phyloP scores from a whole-genome alignment of 495 filamentous ascomycete genomes.

The Usnea hakonensis region DNA sequence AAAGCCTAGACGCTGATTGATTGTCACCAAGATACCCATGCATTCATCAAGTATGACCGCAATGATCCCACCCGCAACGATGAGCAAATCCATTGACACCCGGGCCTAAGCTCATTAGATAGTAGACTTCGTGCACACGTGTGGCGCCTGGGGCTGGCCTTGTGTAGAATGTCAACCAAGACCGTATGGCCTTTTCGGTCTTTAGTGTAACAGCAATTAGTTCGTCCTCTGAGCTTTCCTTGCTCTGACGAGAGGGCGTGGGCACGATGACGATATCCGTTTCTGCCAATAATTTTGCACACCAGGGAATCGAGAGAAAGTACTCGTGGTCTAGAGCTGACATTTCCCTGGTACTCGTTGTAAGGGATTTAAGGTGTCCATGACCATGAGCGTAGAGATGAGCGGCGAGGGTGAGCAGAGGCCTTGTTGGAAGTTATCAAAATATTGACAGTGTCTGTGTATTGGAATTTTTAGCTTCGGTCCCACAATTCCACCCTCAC shows the following conservation, averaged over 20 bases:
- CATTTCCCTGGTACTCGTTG: background rate
- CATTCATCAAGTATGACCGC: constrained; percentile 52
- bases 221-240: constrained; percentile 42
- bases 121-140: constrained; percentile 36
- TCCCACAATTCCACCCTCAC: too few relatives aligned
- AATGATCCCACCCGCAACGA: constrained; percentile 53
- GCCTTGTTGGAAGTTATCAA: too few relatives aligned
- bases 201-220: constrained; percentile 51
- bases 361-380: too few relatives aligned
- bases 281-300: constrained; percentile 40
- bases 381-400: too few relatives aligned
- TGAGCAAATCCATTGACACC: constrained; percentile 51
- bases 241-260: constrained; percentile 37
- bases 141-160: constrained; percentile 24
- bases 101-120: constrained; percentile 44
- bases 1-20: constrained; percentile 37
- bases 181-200: constrained; percentile 40
- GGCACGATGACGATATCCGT: constrained; percentile 31
- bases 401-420: too few relatives aligned
- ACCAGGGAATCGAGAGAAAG: constrained; percentile 52
- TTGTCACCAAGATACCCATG: constrained; percentile 38
- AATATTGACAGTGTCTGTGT: too few relatives aligned
- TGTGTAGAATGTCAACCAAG: constrained; percentile 41
- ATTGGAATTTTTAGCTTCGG: too few relatives aligned
- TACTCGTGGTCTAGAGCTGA: constrained; percentile 7